Evolutionary conservation across 148 eudicot species (phyloP), one percentile per base, ranked within the genome.

Genomic region (Cornus controversa): DNA sequence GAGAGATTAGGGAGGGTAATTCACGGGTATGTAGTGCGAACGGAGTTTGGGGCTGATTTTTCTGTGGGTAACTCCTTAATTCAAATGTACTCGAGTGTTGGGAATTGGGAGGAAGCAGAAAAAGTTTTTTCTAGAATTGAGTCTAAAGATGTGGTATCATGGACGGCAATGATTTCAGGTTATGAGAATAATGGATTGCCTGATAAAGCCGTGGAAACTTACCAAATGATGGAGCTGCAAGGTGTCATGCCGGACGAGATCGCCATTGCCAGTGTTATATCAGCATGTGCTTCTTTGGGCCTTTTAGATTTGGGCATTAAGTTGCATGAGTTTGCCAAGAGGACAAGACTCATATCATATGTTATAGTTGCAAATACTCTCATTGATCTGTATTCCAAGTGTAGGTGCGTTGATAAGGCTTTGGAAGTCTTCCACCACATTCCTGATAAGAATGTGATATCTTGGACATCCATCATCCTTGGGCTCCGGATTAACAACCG

Each of bases 121-220:
- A 94, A 77, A 34, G 80, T 91, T 54, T 94, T 94, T 82, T 81
- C 73, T 53, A 75, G 80, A 69, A 91, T 93, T 79, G 79, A 75
- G 81, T 80, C 50, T 53, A 93, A 86, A 78, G 97, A 95, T 82
- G 86, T 95, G 69, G 88, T 95, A 26, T 90, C 98, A 22, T 93
- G 98, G 98, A 95, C 97, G 5, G 74, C 97, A 13, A 91, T 95
- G 98, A 95, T 95, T 74, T 89, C 94, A 34, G 90, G 94, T 72
- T 95, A 90, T 79, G 93, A 88, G 75, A 80, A 80, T 68, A 93
- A 88, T 73, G 89, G 90, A 25, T 84, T 93, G 66, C 88, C 91
- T 72, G 85, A 86, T 4, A 90, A 85, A 77, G 96, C 96, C 25
- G 75, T 95, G 66, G 83, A 90, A 60, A 89, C 90, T 26, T 95